phyloP scores from a whole-genome alignment of 176 grass and related monocot species.

The Bothriochloa decipiens region DNA sequence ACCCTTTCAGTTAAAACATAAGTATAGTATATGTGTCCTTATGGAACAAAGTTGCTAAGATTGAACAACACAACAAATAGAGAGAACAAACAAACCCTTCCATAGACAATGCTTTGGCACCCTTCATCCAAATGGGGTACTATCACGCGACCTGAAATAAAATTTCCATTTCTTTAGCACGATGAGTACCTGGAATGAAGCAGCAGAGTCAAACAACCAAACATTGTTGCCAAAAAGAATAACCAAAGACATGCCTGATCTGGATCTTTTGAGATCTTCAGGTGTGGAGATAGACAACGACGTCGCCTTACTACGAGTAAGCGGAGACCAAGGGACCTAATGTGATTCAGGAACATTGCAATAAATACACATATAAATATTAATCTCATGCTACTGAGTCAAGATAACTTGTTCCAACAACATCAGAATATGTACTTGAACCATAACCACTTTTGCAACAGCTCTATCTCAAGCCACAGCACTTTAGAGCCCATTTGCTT shows the following conservation, averaged over 20 bases:
- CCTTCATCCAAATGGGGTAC: slow-evolving; percentile 27
- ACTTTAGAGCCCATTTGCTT: background rate
- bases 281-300: slow-evolving; percentile 30
- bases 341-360: slow-evolving; percentile 19
- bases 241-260: slow-evolving; percentile 46
- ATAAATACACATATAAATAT: slow-evolving; percentile 32
- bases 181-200: slow-evolving; percentile 24
- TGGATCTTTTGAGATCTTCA: slow-evolving; percentile 44
- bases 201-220: slow-evolving; percentile 1
- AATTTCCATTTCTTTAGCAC: background rate
- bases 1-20: background rate
- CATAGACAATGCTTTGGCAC: slow-evolving; percentile 45
- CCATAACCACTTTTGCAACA: slow-evolving; percentile 1
- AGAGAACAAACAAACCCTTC: slow-evolving; percentile 24
- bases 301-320: background rate
- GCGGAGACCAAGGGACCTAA: slow-evolving; percentile 14
- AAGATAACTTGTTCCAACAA: background rate
- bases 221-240: background rate
- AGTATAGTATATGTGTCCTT: background rate
- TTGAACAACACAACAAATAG: background rate
- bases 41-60: background rate
- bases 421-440: background rate
- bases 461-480: background rate
- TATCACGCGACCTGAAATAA: slow-evolving; percentile 42
- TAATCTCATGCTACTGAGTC: background rate